Evolutionary conservation across 495 filamentous ascomycete genomes (phyloP).

Genomic region (Diplogelasinospora grovesii): DNA sequence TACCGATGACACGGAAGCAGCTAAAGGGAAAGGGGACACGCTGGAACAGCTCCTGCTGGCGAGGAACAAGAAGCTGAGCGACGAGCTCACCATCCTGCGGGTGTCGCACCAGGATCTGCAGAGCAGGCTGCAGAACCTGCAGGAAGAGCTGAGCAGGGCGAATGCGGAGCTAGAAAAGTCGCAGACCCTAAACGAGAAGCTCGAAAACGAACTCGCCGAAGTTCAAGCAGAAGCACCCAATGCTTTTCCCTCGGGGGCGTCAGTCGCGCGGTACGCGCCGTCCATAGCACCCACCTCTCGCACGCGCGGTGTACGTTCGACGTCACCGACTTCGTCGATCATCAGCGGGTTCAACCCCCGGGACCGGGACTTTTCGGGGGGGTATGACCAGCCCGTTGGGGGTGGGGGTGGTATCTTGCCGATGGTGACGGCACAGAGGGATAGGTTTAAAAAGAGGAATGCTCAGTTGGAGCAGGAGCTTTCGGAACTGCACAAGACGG

Average conservation of each 20-base stretch:
- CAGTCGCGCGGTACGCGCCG: slow-evolving; percentile 78
- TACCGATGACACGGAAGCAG: slow-evolving; percentile 27
- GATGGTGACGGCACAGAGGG: slow-evolving; percentile 96
- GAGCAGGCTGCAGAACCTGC: slow-evolving; percentile 66
- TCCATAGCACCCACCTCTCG: slow-evolving; percentile 59
- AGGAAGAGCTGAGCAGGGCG: slow-evolving; percentile 75
- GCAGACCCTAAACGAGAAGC: slow-evolving; percentile 73
- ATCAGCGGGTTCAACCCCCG: slow-evolving; percentile 87
- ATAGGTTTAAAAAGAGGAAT: slow-evolving; percentile 97
- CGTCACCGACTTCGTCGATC: slow-evolving; percentile 95
- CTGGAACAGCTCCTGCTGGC: slow-evolving; percentile 86
- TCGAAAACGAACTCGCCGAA: slow-evolving; percentile 86
- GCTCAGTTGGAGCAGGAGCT: slow-evolving; percentile 85
- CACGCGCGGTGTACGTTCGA: slow-evolving; percentile 54
- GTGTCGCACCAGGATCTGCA: slow-evolving; percentile 94
- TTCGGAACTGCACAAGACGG: slow-evolving; percentile 68
- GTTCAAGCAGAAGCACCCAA: slow-evolving; percentile 80
- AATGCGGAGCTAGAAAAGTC: slow-evolving; percentile 82
- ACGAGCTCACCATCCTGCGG: slow-evolving; percentile 85
- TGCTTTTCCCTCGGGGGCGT: slow-evolving; percentile 77
- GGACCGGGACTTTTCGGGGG: slow-evolving; percentile 65
- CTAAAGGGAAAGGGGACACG: slow-evolving; percentile 65
- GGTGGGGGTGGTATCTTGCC: slow-evolving; percentile 88
- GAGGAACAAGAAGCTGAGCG: slow-evolving; percentile 90
- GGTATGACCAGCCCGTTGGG: slow-evolving; percentile 63